A percentile compares a stretch with the other conserved stretches of the same genome.
These are phyloP conservation scores for Neofusicoccum ribis DNA, from an alignment of 2,329 filamentous ascomycete genomes.

Conservation along the genomic window DNA sequence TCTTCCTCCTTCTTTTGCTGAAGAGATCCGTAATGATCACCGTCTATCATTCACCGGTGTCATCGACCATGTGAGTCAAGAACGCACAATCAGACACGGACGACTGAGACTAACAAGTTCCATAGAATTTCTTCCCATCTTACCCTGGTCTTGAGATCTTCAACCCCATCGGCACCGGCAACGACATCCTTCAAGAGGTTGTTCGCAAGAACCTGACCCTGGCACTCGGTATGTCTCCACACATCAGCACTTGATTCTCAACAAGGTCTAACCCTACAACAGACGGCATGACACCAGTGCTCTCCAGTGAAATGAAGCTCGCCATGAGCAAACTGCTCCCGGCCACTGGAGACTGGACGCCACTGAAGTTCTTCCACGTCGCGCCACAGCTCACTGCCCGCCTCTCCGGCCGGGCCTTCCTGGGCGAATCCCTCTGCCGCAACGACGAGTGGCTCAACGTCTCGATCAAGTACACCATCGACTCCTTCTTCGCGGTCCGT, in stretches of 20 bases:
- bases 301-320: not conserved
- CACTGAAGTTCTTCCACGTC: slow-evolving; percentile 24
- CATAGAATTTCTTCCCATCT: slow-evolving; percentile 2
- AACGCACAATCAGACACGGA: too few relatives aligned
- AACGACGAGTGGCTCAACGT: slow-evolving; percentile 42
- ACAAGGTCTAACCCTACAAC: not conserved
- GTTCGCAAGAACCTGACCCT: slow-evolving; percentile 6
- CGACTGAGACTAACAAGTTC: not conserved
- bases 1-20: not conserved
- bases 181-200: slow-evolving; percentile 1
- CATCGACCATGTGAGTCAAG: not conserved
- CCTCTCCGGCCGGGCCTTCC: slow-evolving; percentile 32
- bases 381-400: slow-evolving; percentile 41
- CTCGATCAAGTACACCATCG: slow-evolving; percentile 37
- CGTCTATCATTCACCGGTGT: slow-evolving; percentile 9
- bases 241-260: not conserved
- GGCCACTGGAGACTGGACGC: not conserved
- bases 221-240: not conserved
- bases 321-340: not conserved
- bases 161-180: slow-evolving; percentile 7
- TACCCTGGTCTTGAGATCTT: slow-evolving; percentile 1
- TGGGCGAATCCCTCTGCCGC: slow-evolving; percentile 38
- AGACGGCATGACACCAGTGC: not conserved
- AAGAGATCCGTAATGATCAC: not conserved
- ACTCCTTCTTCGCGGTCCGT: slow-evolving; percentile 34